Conservation (phyloP, 2,329 filamentous ascomycete species). For the Pestalotiopsis sp. region DNA sequence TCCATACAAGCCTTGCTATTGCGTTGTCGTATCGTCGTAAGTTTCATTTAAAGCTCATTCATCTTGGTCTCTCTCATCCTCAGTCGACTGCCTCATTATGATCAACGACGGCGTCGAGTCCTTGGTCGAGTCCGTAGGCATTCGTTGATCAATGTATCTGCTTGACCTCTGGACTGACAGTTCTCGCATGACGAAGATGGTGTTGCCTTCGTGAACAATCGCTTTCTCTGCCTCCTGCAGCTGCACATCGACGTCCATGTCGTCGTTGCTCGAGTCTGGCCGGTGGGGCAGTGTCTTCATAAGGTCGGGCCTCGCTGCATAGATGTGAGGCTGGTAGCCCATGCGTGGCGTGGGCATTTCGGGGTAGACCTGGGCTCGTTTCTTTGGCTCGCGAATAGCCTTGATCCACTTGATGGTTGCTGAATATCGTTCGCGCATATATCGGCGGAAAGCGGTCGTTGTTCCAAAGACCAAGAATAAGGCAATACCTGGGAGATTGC, state of each 20-base stretch:
- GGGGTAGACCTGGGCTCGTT: background rate
- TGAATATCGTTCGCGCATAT: slow-evolving; percentile 15
- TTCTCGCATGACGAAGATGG: background rate
- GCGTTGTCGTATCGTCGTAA: background rate
- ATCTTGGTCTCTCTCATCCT: background rate
- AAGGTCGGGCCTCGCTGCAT: background rate
- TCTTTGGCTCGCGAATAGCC: slow-evolving; percentile 8
- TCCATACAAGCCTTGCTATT: background rate
- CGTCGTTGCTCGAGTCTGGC: background rate
- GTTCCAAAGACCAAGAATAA: slow-evolving; percentile 26
- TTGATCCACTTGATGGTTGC: slow-evolving; percentile 5
- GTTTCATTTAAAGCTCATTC: background rate
- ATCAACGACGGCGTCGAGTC: slow-evolving; percentile 4
- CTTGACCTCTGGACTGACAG: background rate
- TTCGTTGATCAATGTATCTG: background rate
- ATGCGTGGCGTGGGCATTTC: background rate
- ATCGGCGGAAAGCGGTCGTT: slow-evolving; percentile 22
- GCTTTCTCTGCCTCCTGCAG: background rate
- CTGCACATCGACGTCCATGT: background rate
- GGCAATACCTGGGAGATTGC: slow-evolving; percentile 25
- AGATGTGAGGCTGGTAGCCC: background rate
- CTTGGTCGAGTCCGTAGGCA: background rate
- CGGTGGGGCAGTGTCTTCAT: slow-evolving; percentile 13
- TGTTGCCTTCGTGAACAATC: background rate
- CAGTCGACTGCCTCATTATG: background rate